Conservation (phyloP, 352 stramenopile species). For the Phytophthora megakarya region DNA sequence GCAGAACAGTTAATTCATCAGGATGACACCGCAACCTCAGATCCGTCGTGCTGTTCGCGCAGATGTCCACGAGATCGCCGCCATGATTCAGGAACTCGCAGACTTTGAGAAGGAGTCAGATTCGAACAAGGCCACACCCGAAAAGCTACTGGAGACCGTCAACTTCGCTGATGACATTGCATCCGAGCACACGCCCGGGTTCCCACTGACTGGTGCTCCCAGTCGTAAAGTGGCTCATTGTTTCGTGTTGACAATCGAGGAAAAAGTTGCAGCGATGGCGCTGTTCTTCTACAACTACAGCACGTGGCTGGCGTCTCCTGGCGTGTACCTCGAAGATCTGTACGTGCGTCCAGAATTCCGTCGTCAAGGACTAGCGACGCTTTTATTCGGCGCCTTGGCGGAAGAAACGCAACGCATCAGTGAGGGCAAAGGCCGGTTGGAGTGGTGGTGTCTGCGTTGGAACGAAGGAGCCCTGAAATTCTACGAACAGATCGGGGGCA, state of each 20-base stretch:
- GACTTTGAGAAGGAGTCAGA: slow-evolving; percentile 36
- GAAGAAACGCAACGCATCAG: slow-evolving; percentile 34
- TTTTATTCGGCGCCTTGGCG: slow-evolving; percentile 27
- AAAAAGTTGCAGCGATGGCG: slow-evolving; percentile 31
- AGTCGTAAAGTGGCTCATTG: slow-evolving; percentile 38
- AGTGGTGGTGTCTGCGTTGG: slow-evolving; percentile 37
- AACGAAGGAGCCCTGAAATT: slow-evolving; percentile 34
- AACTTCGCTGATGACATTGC: slow-evolving; percentile 29
- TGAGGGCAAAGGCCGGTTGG: slow-evolving; percentile 23
- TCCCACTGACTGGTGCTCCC: slow-evolving; percentile 19
- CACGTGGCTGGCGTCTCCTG: slow-evolving; percentile 31
- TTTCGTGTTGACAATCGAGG: slow-evolving; percentile 29
- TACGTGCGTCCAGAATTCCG: slow-evolving; percentile 32
- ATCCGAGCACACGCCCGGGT: slow-evolving; percentile 17
- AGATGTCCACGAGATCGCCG: slow-evolving; percentile 28
- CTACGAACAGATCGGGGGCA: slow-evolving; percentile 24
- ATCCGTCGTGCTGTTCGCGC: slow-evolving; percentile 29
- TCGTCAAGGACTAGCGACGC: slow-evolving; percentile 28
- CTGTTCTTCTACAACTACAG: slow-evolving; percentile 43
- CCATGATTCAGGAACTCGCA: slow-evolving; percentile 36
- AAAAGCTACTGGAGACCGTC: slow-evolving; percentile 37
- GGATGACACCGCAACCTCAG: slow-evolving; percentile 18
- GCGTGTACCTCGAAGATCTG: slow-evolving; percentile 32
- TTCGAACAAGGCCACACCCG: slow-evolving; percentile 29
- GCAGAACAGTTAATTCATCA: no score